Base-by-base conservation (phyloP, 257 asterid species). In the Rehmannia glutinosa region DNA sequence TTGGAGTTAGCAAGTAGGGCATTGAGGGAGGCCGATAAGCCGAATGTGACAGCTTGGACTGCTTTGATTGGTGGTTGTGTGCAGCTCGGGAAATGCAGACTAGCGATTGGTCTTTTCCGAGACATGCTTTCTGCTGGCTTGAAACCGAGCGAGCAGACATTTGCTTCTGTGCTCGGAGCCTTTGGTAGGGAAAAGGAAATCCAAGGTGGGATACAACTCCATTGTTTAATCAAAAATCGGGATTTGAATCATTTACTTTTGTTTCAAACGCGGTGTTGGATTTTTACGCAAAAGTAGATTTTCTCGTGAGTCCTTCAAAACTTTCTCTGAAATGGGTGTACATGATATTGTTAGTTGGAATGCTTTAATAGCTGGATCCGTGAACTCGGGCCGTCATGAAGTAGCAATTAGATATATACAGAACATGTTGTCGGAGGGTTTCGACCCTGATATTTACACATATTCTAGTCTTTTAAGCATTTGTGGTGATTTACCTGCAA, bases 21-120 rank as follows among this genome's bases (percentile, higher is more conserved):
- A 36, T 63, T 88, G 74, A 52, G 75, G 23, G 94, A 79, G 80
- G 88, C 79, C 1, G 75, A 78, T 27, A 75, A 67, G 52, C 85
- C 80, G 2, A 72, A 78, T 59, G 74, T 90, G 72, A 73, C 88
- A 52, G 83, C 95, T 58, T 86, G 92, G 96, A 90, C 97, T 59
- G 97, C 96, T 6, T 50, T 90, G 45, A 86, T 90, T 24, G 96
- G 96, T 42, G 95, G 95, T 15, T 86, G 55, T 73, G 80, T 86
- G 78, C 86, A 86, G 49, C 60, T 47, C 15, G 91, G 78, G 45
- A 82, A 80, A 68, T 27, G 49, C 46, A 70, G 68, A 69, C 84
- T 79, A 59, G 97, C 94, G 2, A 75, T 83, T 68, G 69, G 32
- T 35, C 81, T 80, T 72, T 87, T 85, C 53, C 76, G 58, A 19